A percentile compares a stretch with the other conserved stretches of the same genome.
Evolutionary conservation across 805 yeast species (phyloP).

Genomic region (Wickerhamiella bombiphila): DNA sequence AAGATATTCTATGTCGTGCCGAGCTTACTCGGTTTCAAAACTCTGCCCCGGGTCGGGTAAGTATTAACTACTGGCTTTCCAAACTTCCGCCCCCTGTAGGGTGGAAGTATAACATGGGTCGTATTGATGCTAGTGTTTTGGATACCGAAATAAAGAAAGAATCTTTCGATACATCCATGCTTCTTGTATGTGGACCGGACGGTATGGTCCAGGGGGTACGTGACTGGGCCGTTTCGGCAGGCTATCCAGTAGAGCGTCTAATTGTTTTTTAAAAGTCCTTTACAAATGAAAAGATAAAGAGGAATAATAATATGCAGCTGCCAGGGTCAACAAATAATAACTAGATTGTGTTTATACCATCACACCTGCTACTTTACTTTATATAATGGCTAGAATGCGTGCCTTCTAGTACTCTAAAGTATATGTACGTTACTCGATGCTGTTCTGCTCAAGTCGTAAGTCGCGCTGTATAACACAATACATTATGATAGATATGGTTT

Average conservation of each 20-base stretch:
- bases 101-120: constrained; percentile 6
- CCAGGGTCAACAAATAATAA: no score
- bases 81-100: constrained; percentile 1
- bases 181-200: constrained; percentile 12
- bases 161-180: constrained; percentile 2
- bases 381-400: no score
- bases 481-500: no score
- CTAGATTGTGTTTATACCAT: no score
- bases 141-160: neutral
- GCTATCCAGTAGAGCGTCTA: constrained; percentile 2
- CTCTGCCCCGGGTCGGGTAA: constrained; percentile 25
- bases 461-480: no score
- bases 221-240: constrained; percentile 4
- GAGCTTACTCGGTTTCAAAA: constrained; percentile 32
- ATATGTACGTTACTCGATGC: no score
- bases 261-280: constrained; percentile 11
- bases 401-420: no score
- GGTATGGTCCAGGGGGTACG: constrained; percentile 10
- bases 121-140: constrained; percentile 6
- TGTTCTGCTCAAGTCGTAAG: no score
- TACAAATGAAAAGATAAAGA: no score
- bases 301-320: no score
- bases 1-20: constrained; percentile 33
- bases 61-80: constrained; percentile 26
- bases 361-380: no score